Conservation (phyloP, 805 yeast species). For the Naumovozyma baii region DNA sequence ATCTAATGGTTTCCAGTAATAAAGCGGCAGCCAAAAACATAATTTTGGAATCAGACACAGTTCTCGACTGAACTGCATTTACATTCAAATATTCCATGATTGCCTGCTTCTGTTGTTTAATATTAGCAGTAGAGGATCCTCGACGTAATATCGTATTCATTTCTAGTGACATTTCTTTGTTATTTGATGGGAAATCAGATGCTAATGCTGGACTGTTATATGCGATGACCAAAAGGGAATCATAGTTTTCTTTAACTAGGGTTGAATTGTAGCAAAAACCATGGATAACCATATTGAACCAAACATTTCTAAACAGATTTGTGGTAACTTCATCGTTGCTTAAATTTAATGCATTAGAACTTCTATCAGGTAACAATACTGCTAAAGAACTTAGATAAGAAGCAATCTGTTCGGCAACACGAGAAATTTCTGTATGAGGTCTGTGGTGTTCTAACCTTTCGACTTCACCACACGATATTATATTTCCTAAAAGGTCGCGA, state of each 20-base stretch:
- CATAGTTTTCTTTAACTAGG: slow-evolving; percentile 38
- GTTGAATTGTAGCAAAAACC: slow-evolving; percentile 64
- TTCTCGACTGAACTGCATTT: slow-evolving; percentile 43
- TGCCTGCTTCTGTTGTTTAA: slow-evolving; percentile 61
- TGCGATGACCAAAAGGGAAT: slow-evolving; percentile 61
- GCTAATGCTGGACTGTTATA: slow-evolving; percentile 82
- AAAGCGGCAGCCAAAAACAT: slow-evolving; percentile 82
- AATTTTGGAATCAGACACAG: slow-evolving; percentile 61
- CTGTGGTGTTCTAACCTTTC: slow-evolving; percentile 69
- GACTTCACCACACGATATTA: slow-evolving; percentile 72
- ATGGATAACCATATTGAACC: slow-evolving; percentile 91
- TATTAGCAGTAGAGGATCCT: slow-evolving; percentile 75
- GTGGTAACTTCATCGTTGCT: slow-evolving; percentile 38
- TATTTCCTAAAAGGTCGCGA: slow-evolving; percentile 53
- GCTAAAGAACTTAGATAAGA: slow-evolving; percentile 67
- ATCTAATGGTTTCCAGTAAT: slow-evolving; percentile 70
- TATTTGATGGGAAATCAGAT: slow-evolving; percentile 65
- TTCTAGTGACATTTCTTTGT: slow-evolving; percentile 86
- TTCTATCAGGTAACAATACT: slow-evolving; percentile 51
- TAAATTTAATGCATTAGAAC: slow-evolving; percentile 35
- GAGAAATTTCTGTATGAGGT: slow-evolving; percentile 60
- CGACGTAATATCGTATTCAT: slow-evolving; percentile 83
- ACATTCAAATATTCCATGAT: slow-evolving; percentile 32
- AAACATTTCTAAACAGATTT: slow-evolving; percentile 68
- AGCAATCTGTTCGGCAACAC: slow-evolving; percentile 60